Evolutionary conservation across 1,284 basidiomycete species (phyloP).

Genomic region (Microbotryum violaceum): DNA sequence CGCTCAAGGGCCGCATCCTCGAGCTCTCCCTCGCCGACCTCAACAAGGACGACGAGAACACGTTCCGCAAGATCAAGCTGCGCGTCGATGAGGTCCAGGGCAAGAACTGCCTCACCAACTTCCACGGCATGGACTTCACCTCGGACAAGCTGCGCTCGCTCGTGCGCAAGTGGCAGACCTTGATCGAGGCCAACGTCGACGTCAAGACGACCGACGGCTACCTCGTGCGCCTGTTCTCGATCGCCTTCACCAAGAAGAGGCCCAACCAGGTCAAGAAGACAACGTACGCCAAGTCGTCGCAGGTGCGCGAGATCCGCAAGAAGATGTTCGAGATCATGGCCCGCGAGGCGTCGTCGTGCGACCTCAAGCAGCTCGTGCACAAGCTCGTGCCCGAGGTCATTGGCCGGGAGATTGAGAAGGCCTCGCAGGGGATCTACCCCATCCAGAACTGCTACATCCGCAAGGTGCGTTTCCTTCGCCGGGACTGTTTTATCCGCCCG

Average conservation of each 20-base stretch:
- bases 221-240: constrained; percentile 96
- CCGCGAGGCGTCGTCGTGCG: constrained; percentile 88
- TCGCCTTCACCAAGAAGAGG: constrained; percentile 97
- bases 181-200: constrained; percentile 98
- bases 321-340: constrained; percentile 99
- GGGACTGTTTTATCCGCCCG: too few relatives aligned
- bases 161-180: constrained; percentile 99
- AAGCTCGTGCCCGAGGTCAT: constrained; percentile 99
- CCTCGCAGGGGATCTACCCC: constrained; percentile 90
- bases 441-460: constrained; percentile 97
- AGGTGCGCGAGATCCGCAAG: constrained; percentile 95
- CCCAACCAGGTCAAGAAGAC: constrained; percentile 98
- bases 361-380: constrained; percentile 68
- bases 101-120: constrained; percentile 99
- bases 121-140: constrained; percentile 99
- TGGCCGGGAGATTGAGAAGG: constrained; percentile 99
- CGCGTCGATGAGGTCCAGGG: constrained; percentile 96
- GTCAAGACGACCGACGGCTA: constrained; percentile 99
- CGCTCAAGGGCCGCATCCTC: constrained; percentile 91
- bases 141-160: constrained; percentile 99
- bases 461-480: constrained; percentile 52
- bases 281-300: constrained; percentile 91
- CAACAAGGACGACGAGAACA: constrained; percentile 99
- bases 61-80: constrained; percentile 99
- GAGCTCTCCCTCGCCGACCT: constrained; percentile 97